Base-by-base conservation (phyloP, 78 protist species). In the Chrysochromulina tobinii region DNA sequence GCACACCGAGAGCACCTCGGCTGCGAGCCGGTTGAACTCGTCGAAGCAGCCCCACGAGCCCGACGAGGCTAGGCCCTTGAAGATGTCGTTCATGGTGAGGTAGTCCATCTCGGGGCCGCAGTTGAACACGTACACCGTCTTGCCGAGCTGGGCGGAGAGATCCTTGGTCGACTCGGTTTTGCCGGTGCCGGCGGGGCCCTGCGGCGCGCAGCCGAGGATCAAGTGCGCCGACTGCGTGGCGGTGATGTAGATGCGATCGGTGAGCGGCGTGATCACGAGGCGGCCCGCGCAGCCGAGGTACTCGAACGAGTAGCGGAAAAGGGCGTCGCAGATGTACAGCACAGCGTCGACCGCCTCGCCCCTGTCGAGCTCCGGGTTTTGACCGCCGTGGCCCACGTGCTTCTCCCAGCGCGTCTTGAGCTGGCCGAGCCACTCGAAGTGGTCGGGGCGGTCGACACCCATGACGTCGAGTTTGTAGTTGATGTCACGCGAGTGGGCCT, bases 121-220 rank as follows among this genome's bases (percentile, higher is more conserved):
- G 87, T 92, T 88, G 81, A 91, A 88, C 18, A 91, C 94, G 23
- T 89, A 68, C 54, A 75, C 66, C 20, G 68, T 38, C 66, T 27
- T 59, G 50, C 92, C 96, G 23, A 91, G 48, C 84, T 61, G 72
- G 50, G 90, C 66, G 8, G 91, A 93, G 53, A 96, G 84, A 51
- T 90, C 95, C 90, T 93, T 93, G 27, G 95, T 91, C 57, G 95
- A 90, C 75, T 96, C 97, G 21, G 97, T 96, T 83, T 96, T 96
- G 51, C 97, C 97, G 61, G 96, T 94, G 1, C 97, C 97, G 17
- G 97, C 97, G 1, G 97, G 97, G 53, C 97, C 97, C 18, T 85
- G 75, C 1, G 95, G 96, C 15, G 94, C 93, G 58, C 95, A 93
- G 7, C 95, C 97, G 87, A 90, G 88, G 38, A 61, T 6, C 81